A percentile compares a stretch with the other conserved stretches of the same genome.
Evolutionary conservation across 2,329 filamentous ascomycete species (phyloP).

Genomic region (Fusarium ramigenum): DNA sequence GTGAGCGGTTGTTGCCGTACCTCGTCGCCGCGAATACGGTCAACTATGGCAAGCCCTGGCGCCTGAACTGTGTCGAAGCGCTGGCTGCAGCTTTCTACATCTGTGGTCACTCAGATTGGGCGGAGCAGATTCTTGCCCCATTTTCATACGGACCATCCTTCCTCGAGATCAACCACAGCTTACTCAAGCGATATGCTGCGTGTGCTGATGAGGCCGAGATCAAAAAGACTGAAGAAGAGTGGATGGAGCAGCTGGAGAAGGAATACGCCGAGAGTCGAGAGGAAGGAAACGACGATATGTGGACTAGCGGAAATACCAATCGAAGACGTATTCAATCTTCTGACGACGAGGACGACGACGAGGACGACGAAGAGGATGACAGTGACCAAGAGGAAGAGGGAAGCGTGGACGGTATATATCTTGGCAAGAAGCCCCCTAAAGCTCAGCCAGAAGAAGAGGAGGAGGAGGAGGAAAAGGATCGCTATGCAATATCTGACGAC

Average conservation of each 20-base stretch:
- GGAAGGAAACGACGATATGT: conserved; percentile 77
- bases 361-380: conserved; percentile 58
- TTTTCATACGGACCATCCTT: conserved; percentile 93
- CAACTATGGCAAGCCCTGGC: conserved; percentile 96
- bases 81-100: conserved; percentile 93
- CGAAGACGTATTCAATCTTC: conserved; percentile 64
- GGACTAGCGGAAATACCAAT: conserved; percentile 92
- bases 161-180: conserved; percentile 84
- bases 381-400: conserved; percentile 57
- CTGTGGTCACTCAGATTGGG: conserved; percentile 92
- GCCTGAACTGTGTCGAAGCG: conserved; percentile 95
- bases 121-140: conserved; percentile 79
- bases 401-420: conserved; percentile 66
- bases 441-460: conserved; percentile 52
- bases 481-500: conserved; percentile 81
- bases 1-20: conserved; percentile 90
- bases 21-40: conserved; percentile 96
- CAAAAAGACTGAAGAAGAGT: conserved; percentile 85
- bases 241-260: conserved; percentile 88
- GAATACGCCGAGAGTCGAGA: conserved; percentile 86
- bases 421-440: conserved; percentile 62
- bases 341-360: conserved; percentile 59
- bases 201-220: conserved; percentile 84
- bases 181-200: conserved; percentile 85
- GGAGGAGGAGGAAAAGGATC: conserved; percentile 66